Base-by-base conservation (phyloP, 2,329 filamentous ascomycete species). In the Pyrenochaeta sp. region DNA sequence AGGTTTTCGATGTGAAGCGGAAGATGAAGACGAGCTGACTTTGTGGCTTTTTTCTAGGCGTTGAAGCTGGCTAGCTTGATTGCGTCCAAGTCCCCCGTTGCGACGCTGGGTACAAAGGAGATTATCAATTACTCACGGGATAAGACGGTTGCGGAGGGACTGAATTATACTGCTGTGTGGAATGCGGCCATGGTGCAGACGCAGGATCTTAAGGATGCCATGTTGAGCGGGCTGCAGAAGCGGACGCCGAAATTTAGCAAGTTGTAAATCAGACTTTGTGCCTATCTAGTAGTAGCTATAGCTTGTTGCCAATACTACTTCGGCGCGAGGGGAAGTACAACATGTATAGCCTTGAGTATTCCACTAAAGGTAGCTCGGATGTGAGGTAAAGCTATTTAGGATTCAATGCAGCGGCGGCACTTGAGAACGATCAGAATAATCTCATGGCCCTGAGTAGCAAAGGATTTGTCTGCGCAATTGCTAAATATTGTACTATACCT, bases 131-230 rank as follows among this genome's bases (percentile, higher is more conserved):
- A 90, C 72, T 90, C 89, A 34, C 85, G 91, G 68, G 93, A 96
- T 76, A 87, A 93, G 75, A 83, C 84, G 2, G 87, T 96, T 28
- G 86, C 85, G 45, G 92, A 96, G 67, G 92, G 88, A 46, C 79
- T 98, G 75, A 86, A 87, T 56, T 97, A 97, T 77, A 96, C 93
- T 3, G 85, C 87, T 10, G 84, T 95, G 1, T 97, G 93, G 94
- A 98, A 98, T 73, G 86, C 88, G 67, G 90, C 88, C 2, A 91
- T 91, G 72, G 74, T 97, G 68, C 93, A 97, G 81, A 91, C 91
- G 6, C 81, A 83, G 51, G 94, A 98, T 81, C 85, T 97, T 43
- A 80, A 86, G 72, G 81, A 84, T 58, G 92, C 93, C 0, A 82
- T 97, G 74, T 73, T 91, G 74, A 91, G 91, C 39, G 91, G 90